Percentiles rank a stretch among this genome's conserved stretches.
Conservation (phyloP, 345 rosid species). For the Moricandia moricandioides region DNA sequence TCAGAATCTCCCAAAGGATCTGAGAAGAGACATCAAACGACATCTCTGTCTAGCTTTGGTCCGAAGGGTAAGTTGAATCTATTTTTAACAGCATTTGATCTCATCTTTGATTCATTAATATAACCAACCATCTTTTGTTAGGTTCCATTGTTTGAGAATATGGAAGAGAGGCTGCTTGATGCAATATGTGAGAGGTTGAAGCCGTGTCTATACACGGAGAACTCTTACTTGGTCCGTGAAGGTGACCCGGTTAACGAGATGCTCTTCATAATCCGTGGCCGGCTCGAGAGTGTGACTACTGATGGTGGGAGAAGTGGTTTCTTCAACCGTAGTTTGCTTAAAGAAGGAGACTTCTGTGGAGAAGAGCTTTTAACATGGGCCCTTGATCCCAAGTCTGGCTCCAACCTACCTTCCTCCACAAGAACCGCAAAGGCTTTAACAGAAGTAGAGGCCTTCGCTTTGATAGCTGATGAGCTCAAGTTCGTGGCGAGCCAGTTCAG, state of each 20-base stretch:
- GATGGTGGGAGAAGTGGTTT: constrained; percentile 98
- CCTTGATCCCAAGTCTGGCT: constrained; percentile 83
- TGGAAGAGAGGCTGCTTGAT: constrained; percentile 95
- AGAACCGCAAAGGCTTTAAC: constrained; percentile 81
- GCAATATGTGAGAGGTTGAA: constrained; percentile 94
- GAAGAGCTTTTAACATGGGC: constrained; percentile 99
- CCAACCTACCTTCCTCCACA: constrained; percentile 94
- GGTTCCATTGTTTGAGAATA: constrained; percentile 91
- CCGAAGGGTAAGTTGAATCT: constrained; percentile 62
- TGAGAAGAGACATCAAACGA: constrained; percentile 90
- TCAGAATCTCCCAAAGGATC: constrained; percentile 90
- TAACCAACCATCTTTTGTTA: constrained; percentile 19
- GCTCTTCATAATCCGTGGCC: constrained; percentile 96
- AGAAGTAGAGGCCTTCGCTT: constrained; percentile 93
- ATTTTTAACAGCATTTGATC: not conserved
- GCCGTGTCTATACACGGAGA: constrained; percentile 79
- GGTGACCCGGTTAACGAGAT: constrained; percentile 97
- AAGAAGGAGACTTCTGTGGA: constrained; percentile 93
- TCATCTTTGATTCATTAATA: not conserved
- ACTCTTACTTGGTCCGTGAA: constrained; percentile 76
- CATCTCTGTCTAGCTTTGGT: constrained; percentile 94
- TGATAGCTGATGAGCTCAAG: constrained; percentile 82
- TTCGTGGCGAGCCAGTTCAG: constrained; percentile 95
- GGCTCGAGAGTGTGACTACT: constrained; percentile 91
- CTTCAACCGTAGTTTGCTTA: constrained; percentile 74